A percentile compares a stretch with the other conserved stretches of the same genome.
phyloP scores from a whole-genome alignment of 495 filamentous ascomycete species.

The Penicillium atrosanguineum region DNA sequence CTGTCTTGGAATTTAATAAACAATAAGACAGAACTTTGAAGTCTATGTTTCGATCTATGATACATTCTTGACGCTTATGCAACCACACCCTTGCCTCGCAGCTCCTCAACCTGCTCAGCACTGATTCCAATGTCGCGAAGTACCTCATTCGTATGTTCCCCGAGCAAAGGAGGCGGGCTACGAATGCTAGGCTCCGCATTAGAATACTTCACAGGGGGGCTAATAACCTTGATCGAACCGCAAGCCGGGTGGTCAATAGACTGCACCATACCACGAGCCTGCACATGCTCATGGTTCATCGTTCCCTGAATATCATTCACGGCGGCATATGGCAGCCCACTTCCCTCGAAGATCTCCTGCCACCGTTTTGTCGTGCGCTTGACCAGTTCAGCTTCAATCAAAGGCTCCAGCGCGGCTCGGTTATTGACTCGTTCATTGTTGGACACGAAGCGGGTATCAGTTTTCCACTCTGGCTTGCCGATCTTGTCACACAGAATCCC shows the following conservation, averaged over 20 bases:
- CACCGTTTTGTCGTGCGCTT: slow-evolving; percentile 82
- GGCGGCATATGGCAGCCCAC: slow-evolving; percentile 87
- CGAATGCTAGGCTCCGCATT: slow-evolving; percentile 60
- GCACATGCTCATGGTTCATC: slow-evolving; percentile 75
- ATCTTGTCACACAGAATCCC: slow-evolving; percentile 79
- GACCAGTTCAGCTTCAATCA: slow-evolving; percentile 68
- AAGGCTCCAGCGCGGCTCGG: slow-evolving; percentile 64
- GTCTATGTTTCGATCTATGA: neutral
- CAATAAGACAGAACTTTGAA: neutral
- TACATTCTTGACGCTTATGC: slow-evolving; percentile 1
- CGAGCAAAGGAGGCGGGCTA: slow-evolving; percentile 74
- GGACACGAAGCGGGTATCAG: slow-evolving; percentile 65
- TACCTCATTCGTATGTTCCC: slow-evolving; percentile 87
- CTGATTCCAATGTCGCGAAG: slow-evolving; percentile 1
- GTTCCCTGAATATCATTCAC: slow-evolving; percentile 85
- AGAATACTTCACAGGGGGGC: slow-evolving; percentile 92
- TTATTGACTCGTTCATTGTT: slow-evolving; percentile 79
- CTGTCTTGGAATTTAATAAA: too few relatives aligned
- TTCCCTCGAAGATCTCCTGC: slow-evolving; percentile 78
- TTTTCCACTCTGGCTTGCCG: slow-evolving; percentile 71
- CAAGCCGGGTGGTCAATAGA: slow-evolving; percentile 76
- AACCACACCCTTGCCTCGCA: slow-evolving; percentile 9
- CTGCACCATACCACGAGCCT: slow-evolving; percentile 79
- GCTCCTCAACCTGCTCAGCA: neutral
- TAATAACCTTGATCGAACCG: slow-evolving; percentile 82